Evolutionary conservation across 2,329 filamentous ascomycete species (phyloP), one percentile per base, ranked within the genome.

Genomic region (Sporothrix mexicana): DNA sequence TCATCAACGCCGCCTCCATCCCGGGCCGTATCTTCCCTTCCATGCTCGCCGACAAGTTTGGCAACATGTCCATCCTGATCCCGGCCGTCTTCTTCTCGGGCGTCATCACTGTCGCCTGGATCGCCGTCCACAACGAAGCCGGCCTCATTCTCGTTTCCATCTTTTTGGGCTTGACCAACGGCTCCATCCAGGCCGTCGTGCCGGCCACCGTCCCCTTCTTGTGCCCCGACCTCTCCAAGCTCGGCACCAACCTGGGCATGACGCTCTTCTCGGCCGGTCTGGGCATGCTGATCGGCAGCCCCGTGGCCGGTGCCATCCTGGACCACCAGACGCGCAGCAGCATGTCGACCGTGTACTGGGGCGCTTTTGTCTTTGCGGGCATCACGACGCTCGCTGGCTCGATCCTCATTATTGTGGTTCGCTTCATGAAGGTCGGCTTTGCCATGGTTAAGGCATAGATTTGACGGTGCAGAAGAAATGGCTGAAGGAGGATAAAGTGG

Each of bases 201-300:
- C 82, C 83, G 2, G 80, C 82, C 15, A 80, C 81, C 9, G 77
- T 85, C 7, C 78, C 81, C 20, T 75, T 74, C 1, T 72, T 84
- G 57, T 78, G 81, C 9, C 78, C 79, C 0, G 83, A 85, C 57
- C 78, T 82, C 75, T 75, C 78, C 12, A 75, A 76, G 2, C 75
- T 83, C 0, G 84, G 84, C 3, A 81, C 81, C 0, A 75, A 84
- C 47, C 80, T 85, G 76, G 84, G 84, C 4, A 84, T 85, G 80
- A 77, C 74, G 6, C 83, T 83, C 17, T 73, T 78, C 7, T 67
- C 80, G n/a, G 72, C 77, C 5, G 81, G 82, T 81, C 77, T 89
- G 79, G 41, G 88, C 81, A 74, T 88, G 81, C 77, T 90, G 82
- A 76, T 88, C 1, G 81, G 82, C 0, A 90, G 74, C 79, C 84